Percentiles rank a stretch among this genome's conserved stretches.
Conservation (phyloP, 2,329 filamentous ascomycete species). For the Aureobasidium sp. region DNA sequence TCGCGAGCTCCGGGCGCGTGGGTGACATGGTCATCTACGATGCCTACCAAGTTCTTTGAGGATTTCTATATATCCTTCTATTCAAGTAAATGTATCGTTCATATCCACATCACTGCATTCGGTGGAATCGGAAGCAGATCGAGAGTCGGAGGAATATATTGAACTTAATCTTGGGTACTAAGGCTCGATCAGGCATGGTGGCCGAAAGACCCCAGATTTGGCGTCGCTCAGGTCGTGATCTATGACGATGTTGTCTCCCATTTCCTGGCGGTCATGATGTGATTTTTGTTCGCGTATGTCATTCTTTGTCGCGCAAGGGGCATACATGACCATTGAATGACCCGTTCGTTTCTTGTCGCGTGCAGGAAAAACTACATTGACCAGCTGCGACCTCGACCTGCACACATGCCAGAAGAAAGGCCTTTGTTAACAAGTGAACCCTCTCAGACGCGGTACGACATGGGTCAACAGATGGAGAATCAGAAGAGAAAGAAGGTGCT, state of each 20-base stretch:
- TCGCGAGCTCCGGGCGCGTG: slow-evolving; percentile 17
- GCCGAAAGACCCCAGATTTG: not conserved
- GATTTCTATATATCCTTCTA: slow-evolving; percentile 1
- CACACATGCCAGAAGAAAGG: slow-evolving; percentile 10
- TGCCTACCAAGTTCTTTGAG: slow-evolving; percentile 19
- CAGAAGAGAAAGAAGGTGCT: slow-evolving; percentile 42
- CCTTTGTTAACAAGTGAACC: slow-evolving; percentile 13
- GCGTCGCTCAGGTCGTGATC: not conserved
- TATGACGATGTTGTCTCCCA: slow-evolving; percentile 5
- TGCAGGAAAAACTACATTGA: not conserved
- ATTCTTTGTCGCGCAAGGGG: not conserved
- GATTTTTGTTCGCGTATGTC: not conserved
- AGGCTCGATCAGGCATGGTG: not conserved
- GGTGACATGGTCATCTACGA: slow-evolving; percentile 20
- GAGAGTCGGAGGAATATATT: slow-evolving; percentile 1
- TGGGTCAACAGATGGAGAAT: slow-evolving; percentile 26
- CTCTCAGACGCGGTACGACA: slow-evolving; percentile 28
- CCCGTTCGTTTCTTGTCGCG: not conserved
- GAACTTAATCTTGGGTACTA: not conserved
- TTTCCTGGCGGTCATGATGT: slow-evolving; percentile 5
- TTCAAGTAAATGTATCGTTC: not conserved
- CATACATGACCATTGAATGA: not conserved
- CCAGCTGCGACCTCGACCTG: not conserved
- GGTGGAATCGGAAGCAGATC: not conserved
- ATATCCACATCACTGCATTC: not conserved